Base-by-base conservation (phyloP, 1,284 basidiomycete genomes). In the Amylostereum chailletii region DNA sequence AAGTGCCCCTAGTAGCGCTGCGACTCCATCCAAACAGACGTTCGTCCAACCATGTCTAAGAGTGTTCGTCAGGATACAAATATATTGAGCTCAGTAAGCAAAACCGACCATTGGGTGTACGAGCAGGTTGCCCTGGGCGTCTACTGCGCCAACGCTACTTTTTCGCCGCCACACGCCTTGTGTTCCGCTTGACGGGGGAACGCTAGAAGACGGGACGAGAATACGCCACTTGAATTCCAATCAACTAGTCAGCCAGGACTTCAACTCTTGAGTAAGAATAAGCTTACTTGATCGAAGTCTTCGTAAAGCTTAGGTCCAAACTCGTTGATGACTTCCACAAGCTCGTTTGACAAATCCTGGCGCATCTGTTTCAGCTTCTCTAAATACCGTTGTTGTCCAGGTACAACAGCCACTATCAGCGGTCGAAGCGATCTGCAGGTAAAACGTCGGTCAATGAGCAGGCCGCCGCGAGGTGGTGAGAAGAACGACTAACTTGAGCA, bases 11-110 rank as follows among this genome's bases (percentile, higher is more conserved):
- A 47, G 64, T 66, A 3, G 85, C 75, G 57, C 83, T 88, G 33
- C 75, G 75, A 62, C 82, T 88, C 93, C 93, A 96, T 36, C 94
- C 94, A 65, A 95, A 96, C 38, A 96, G 71, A 11, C 88, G 79
- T 67, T 95, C 93, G 64, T 96, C 94, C 34, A 95, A 76, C 91
- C 92, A 94, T 11, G 86, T 86, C 86, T 78, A 51, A 7, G 39
- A 29, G 26, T 31, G 34, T 30, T 46, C 29, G 29, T 50, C 43
- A 46, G 47, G 26, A 40, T 48, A 34, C n/a, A 40, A 7, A 29
- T 36, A 34, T 8, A 43, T 11, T 42, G 42, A 7, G 30, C n/a
- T 37, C 27, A 39, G 19, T 27, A 32, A 38, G 27, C 32, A 36
- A 47, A 32, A 55, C 68, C 57, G 51, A 76, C 74, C 75, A 94